phyloP scores from a whole-genome alignment of 2,329 filamentous ascomycete genomes.

The Colletotrichum sojae region DNA sequence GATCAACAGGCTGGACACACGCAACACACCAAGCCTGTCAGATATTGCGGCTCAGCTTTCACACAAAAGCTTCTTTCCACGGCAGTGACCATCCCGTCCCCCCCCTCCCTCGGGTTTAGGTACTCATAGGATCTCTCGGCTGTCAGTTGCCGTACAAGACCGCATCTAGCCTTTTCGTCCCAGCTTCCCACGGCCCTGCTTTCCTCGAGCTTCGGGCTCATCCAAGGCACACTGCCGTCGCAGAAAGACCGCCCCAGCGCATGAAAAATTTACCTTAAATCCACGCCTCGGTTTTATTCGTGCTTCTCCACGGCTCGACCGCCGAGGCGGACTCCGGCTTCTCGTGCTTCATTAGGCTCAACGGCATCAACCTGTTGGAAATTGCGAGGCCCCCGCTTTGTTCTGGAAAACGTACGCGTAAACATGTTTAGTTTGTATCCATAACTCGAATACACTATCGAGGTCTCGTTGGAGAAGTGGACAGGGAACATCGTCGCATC shows the following conservation, averaged over 20 bases:
- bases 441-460: not conserved
- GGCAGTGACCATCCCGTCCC: not conserved
- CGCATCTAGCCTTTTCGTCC: not conserved
- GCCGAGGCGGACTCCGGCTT: slow-evolving; percentile 13
- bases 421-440: not conserved
- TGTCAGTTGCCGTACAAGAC: slow-evolving; percentile 1
- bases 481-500: slow-evolving; percentile 22
- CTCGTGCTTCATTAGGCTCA: too few species aligned
- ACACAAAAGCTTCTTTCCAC: not conserved
- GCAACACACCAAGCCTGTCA: not conserved
- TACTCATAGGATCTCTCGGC: not conserved
- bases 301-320: slow-evolving; percentile 22
- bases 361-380: too few species aligned
- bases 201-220: not conserved
- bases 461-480: not conserved
- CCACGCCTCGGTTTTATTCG: not conserved
- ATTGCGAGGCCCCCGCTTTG: too few species aligned
- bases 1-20: not conserved
- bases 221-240: slow-evolving; percentile 16
- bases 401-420: too few species aligned
- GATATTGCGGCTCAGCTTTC: not conserved
- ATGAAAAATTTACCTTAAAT: not conserved
- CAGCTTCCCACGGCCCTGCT: not conserved
- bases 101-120: not conserved
- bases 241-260: not conserved